These are phyloP conservation scores for Colletotrichum theobromicola DNA, from an alignment of 2,329 filamentous ascomycete species.

Conservation along the genomic window DNA sequence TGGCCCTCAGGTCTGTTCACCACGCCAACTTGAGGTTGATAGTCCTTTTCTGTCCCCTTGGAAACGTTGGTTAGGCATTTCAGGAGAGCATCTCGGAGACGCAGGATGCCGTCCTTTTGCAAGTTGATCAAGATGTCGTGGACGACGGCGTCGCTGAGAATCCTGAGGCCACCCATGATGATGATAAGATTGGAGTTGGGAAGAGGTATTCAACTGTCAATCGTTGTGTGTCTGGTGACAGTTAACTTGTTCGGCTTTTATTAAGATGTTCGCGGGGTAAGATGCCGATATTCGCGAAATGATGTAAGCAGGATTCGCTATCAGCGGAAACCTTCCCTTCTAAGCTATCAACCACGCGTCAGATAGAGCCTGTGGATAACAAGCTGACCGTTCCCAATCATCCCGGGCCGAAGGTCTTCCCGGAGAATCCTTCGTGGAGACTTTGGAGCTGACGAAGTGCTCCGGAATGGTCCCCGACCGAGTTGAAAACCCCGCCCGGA, in stretches of 20 bases:
- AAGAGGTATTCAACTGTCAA: fast-evolving
- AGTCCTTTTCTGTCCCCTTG: conserved; percentile 20
- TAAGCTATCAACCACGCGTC: background rate
- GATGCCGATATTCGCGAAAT: background rate
- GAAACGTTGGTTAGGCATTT: conserved; percentile 23
- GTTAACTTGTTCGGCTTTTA: background rate
- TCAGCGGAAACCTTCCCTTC: background rate
- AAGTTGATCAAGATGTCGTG: conserved; percentile 23
- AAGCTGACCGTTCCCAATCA: fast-evolving
- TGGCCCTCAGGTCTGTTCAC: conserved; percentile 26
- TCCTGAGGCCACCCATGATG: background rate
- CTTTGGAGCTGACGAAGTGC: background rate
- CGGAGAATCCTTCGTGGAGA: background rate
- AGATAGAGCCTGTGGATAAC: background rate
- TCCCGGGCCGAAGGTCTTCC: background rate
- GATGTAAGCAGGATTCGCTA: background rate
- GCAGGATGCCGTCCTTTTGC: conserved; percentile 14
- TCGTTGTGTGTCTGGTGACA: background rate
- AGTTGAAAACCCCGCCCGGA: background rate
- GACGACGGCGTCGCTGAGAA: conserved; percentile 23
- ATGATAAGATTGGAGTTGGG: fast-evolving
- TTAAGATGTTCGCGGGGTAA: background rate
- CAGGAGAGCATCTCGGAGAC: conserved; percentile 15
- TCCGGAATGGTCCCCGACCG: background rate
- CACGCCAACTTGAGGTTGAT: conserved; percentile 24